Conservation (phyloP, 495 filamentous ascomycete species). For the Daldinia childiae region DNA sequence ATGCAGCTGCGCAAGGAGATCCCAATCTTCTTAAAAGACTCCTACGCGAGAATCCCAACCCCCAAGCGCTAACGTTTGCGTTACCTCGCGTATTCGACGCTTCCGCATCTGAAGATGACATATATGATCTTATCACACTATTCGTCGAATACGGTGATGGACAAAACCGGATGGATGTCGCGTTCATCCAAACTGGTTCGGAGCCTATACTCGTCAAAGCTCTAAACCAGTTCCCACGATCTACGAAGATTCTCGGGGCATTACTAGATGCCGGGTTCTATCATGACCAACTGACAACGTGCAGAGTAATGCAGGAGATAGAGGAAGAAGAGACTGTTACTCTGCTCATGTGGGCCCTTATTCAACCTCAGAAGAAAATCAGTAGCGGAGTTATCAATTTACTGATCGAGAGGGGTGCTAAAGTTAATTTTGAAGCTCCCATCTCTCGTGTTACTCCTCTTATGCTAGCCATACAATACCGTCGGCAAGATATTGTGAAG, state of each 20-base stretch:
- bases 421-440: slow-evolving; percentile 57
- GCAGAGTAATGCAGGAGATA: slow-evolving; percentile 48
- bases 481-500: slow-evolving; percentile 56
- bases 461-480: slow-evolving; percentile 57
- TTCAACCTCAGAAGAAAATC: slow-evolving; percentile 60
- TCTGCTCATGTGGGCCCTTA: slow-evolving; percentile 57
- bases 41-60: slow-evolving; percentile 49
- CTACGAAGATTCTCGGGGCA: slow-evolving; percentile 50
- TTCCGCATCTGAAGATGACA: slow-evolving; percentile 49
- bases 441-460: slow-evolving; percentile 57
- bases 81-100: slow-evolving; percentile 56
- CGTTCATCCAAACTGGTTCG: slow-evolving; percentile 45
- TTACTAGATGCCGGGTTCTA: slow-evolving; percentile 60
- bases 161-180: slow-evolving; percentile 53
- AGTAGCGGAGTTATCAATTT: slow-evolving; percentile 56
- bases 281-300: slow-evolving; percentile 52
- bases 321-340: slow-evolving; percentile 55
- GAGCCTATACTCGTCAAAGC: slow-evolving; percentile 56
- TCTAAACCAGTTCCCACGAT: slow-evolving; percentile 56
- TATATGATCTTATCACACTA: slow-evolving; percentile 49
- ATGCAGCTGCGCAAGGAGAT: slow-evolving; percentile 53
- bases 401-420: slow-evolving; percentile 55
- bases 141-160: slow-evolving; percentile 55
- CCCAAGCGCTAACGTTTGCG: slow-evolving; percentile 52
- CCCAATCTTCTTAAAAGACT: slow-evolving; percentile 51